Evolutionary conservation across 257 asterid genomes (phyloP).

Genomic region (Thymus mandschuricus): DNA sequence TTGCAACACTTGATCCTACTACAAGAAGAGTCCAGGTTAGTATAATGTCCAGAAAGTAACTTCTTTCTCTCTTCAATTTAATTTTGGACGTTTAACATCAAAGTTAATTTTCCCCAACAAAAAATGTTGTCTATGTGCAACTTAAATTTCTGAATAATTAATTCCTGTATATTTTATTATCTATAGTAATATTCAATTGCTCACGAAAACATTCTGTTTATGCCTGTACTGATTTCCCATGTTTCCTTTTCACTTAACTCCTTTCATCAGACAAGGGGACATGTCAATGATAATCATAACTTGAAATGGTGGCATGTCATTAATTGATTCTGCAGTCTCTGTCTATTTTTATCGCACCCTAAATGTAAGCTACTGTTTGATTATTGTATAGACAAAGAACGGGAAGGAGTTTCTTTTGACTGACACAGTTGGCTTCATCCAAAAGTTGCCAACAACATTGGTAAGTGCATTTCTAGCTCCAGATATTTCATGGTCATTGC

Average conservation of each 20-base stretch:
- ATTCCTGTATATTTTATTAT: not conserved
- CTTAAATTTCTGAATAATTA: slow-evolving; percentile 15
- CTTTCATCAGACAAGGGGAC: not conserved
- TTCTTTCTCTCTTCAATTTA: slow-evolving; percentile 9
- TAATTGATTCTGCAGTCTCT: slow-evolving; percentile 11
- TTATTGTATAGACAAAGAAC: slow-evolving; percentile 65
- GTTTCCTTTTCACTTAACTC: not conserved
- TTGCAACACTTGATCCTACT: slow-evolving; percentile 99
- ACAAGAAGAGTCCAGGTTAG: slow-evolving; percentile 96
- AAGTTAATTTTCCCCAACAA: not conserved
- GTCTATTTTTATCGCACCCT: not conserved
- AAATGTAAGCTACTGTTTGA: slow-evolving; percentile 26
- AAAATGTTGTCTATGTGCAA: slow-evolving; percentile 11
- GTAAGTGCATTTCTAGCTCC: slow-evolving; percentile 42
- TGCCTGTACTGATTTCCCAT: slow-evolving; percentile 19
- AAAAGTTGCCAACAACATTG: slow-evolving; percentile 92
- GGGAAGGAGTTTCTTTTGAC: slow-evolving; percentile 96
- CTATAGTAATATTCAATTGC: not conserved
- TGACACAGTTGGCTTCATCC: slow-evolving; percentile 97
- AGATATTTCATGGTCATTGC: slow-evolving; percentile 19
- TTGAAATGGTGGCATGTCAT: not conserved
- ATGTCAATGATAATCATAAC: not conserved
- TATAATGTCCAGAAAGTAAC: slow-evolving; percentile 25
- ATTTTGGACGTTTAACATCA: slow-evolving; percentile 21
- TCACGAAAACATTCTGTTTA: not conserved